Conservation (phyloP, 2,329 filamentous ascomycete genomes). For the Lasiodiplodia sp. region DNA sequence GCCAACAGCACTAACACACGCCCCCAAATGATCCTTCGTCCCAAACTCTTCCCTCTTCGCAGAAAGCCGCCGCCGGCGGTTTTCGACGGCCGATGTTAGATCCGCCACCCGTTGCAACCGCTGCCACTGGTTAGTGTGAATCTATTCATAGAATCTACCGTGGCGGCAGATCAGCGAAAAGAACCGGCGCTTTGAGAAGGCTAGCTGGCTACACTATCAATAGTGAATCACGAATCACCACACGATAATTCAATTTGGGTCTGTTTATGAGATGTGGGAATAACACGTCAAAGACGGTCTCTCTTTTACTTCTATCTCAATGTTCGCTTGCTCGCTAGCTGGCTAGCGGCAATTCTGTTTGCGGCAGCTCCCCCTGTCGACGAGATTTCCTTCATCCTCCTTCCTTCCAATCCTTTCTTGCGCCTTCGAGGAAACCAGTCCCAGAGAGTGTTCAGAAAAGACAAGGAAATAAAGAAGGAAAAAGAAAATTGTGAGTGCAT, state of each 20-base stretch:
- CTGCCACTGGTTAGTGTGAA: not conserved
- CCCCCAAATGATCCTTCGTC: constrained; percentile 1
- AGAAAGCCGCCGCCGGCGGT: not conserved
- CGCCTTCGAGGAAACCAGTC: constrained; percentile 9
- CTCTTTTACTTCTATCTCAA: not conserved
- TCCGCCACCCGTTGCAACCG: not conserved
- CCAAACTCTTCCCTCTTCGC: not conserved
- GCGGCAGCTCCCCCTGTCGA: not conserved
- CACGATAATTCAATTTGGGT: not conserved
- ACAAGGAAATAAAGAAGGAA: not conserved
- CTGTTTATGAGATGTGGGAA: not conserved
- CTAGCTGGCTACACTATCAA: not conserved
- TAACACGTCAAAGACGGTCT: constrained; percentile 1
- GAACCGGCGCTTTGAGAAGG: no score
- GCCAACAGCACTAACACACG: not conserved
- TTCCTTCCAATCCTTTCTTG: not conserved
- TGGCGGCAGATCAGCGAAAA: not conserved
- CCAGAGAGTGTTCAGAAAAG: not conserved
- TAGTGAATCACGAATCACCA: not conserved
- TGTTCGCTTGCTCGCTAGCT: not conserved
- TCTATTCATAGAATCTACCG: not conserved
- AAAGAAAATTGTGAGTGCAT: not conserved
- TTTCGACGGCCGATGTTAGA: not conserved
- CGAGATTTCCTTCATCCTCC: not conserved
- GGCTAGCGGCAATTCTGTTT: not conserved